Percentiles rank a stretch among this genome's conserved stretches.
Conservation (phyloP, 1,284 basidiomycete genomes). For the Cryptococcus depauperatus region DNA sequence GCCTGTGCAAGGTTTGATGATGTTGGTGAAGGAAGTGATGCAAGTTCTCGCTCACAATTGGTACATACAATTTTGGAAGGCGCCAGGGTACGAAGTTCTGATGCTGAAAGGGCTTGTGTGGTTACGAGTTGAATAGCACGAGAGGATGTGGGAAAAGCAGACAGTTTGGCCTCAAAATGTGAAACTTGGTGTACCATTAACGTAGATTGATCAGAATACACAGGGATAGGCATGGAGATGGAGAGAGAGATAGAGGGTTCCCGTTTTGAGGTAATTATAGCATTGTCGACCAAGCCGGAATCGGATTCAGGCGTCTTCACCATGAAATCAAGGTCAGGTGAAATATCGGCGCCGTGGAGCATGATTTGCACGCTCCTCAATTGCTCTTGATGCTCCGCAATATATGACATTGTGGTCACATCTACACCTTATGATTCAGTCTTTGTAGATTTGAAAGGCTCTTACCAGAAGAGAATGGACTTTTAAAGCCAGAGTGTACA, state of each 20-base stretch:
- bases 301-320: slow-evolving; percentile 25
- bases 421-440: slow-evolving; percentile 7
- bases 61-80: slow-evolving; percentile 35
- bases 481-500: slow-evolving; percentile 15
- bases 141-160: slow-evolving; percentile 36
- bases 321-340: slow-evolving; percentile 19
- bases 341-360: slow-evolving; percentile 32
- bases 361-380: slow-evolving; percentile 67
- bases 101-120: slow-evolving; percentile 30
- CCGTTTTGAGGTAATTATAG: slow-evolving; percentile 57
- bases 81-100: slow-evolving; percentile 30
- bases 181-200: slow-evolving; percentile 53
- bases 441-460: background rate
- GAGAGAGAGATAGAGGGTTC: slow-evolving; percentile 54
- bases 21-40: slow-evolving; percentile 52
- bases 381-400: slow-evolving; percentile 77
- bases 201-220: slow-evolving; percentile 55
- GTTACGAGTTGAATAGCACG: slow-evolving; percentile 13
- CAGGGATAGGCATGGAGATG: slow-evolving; percentile 59
- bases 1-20: slow-evolving; percentile 57
- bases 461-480: slow-evolving; percentile 10
- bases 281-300: slow-evolving; percentile 46
- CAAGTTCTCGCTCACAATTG: slow-evolving; percentile 58
- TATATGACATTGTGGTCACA: slow-evolving; percentile 46
- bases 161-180: slow-evolving; percentile 61